Conservation (phyloP, 106 monocot species). For the Allium fistulosum region DNA sequence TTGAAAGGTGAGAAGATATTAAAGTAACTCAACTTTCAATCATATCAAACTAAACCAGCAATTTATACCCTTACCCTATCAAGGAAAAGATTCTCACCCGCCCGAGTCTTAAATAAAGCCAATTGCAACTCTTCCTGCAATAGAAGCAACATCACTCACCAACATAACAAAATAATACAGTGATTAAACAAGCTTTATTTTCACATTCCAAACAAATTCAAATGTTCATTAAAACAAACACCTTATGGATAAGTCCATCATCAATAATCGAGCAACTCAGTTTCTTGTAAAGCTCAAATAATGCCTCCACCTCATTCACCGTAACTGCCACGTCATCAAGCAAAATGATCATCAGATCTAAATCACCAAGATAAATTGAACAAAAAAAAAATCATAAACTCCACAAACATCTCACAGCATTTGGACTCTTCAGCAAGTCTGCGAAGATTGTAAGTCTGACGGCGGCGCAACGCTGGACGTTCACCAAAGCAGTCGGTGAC, state of each 20-base stretch:
- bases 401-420: slow-evolving; percentile 8
- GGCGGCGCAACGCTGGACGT: background rate
- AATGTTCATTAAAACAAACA: background rate
- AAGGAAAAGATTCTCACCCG: slow-evolving; percentile 58
- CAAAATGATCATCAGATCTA: background rate
- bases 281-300: slow-evolving; percentile 84
- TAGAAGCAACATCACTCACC: background rate
- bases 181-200: too few relatives aligned
- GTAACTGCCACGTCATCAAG: slow-evolving; percentile 28
- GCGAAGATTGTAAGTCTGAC: slow-evolving; percentile 4
- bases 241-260: slow-evolving; percentile 92
- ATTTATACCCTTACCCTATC: slow-evolving; percentile 38
- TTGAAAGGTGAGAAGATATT: too few relatives aligned
- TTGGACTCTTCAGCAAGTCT: slow-evolving; percentile 13
- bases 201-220: background rate
- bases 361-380: background rate
- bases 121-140: slow-evolving; percentile 69
- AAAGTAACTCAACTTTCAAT: too few relatives aligned
- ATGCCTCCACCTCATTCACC: slow-evolving; percentile 83
- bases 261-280: slow-evolving; percentile 46
- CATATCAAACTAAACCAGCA: too few relatives aligned
- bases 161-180: too few relatives aligned
- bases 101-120: slow-evolving; percentile 49
- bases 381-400: background rate
- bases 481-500: slow-evolving; percentile 12